phyloP scores from a whole-genome alignment of 2,329 filamentous ascomycete species.

The Alternaria dauci region DNA sequence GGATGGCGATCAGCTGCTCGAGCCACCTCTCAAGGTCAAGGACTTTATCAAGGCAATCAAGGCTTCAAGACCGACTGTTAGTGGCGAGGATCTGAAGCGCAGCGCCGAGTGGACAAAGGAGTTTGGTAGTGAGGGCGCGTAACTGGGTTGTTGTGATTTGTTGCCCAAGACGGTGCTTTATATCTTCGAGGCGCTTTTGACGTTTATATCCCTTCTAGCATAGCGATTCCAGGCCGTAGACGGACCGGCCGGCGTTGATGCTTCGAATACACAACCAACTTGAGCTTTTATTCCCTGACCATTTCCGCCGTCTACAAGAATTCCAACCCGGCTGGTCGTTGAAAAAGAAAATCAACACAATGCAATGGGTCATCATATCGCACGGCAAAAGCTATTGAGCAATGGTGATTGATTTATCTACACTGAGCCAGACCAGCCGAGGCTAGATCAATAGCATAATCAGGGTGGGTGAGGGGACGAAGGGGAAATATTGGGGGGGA shows the following conservation, averaged over 20 bases:
- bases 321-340: background rate
- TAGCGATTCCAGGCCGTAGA: constrained; percentile 13
- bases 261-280: constrained; percentile 1
- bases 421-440: constrained; percentile 1
- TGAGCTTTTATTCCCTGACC: background rate
- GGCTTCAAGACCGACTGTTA: constrained; percentile 87
- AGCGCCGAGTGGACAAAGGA: constrained; percentile 95
- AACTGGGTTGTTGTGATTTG: constrained; percentile 16
- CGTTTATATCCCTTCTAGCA: constrained; percentile 21
- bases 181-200: constrained; percentile 21
- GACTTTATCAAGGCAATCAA: constrained; percentile 95
- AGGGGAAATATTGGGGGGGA: constrained; percentile 19
- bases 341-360: background rate
- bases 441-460: constrained; percentile 9
- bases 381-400: background rate
- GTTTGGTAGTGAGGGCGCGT: constrained; percentile 89
- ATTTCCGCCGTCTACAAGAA: background rate
- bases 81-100: constrained; percentile 79
- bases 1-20: constrained; percentile 81
- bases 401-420: background rate
- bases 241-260: constrained; percentile 4
- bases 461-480: background rate
- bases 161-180: background rate
- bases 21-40: constrained; percentile 85
- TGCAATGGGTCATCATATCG: background rate